Conservation (phyloP, 2,329 filamentous ascomycete species). For the Albifimbria verrucaria region DNA sequence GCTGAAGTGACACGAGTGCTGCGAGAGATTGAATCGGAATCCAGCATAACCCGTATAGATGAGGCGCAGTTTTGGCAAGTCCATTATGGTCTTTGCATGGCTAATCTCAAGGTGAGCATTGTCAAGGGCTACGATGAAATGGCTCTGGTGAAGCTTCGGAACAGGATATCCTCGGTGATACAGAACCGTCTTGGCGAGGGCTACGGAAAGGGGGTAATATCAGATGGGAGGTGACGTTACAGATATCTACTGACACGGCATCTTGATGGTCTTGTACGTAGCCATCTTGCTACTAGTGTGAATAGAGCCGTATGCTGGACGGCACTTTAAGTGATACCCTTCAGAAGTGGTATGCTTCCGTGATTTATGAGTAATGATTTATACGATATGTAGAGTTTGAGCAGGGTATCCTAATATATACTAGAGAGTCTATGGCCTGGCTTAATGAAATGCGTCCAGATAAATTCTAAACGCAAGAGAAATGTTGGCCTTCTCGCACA, state of each 20-base stretch:
- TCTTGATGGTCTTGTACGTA: conserved; percentile 14
- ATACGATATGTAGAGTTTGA: conserved; percentile 12
- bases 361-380: too few relatives aligned
- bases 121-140: conserved; percentile 63
- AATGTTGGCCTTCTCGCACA: neutral
- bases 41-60: conserved; percentile 71
- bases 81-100: conserved; percentile 95
- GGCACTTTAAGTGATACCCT: too few relatives aligned
- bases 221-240: conserved; percentile 90
- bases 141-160: conserved; percentile 68
- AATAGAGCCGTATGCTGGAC: too few relatives aligned
- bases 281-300: too few relatives aligned
- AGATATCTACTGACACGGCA: conserved; percentile 53
- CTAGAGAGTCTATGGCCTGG: neutral
- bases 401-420: conserved; percentile 24
- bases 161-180: conserved; percentile 73
- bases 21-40: conserved; percentile 78
- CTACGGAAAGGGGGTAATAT: conserved; percentile 74
- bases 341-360: too few relatives aligned
- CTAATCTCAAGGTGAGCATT: conserved; percentile 80
- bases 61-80: conserved; percentile 98
- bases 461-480: neutral
- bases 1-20: conserved; percentile 68
- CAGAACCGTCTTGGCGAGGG: conserved; percentile 84
- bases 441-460: too few relatives aligned